Evolutionary conservation across 2,329 filamentous ascomycete genomes (phyloP).

Genomic region (Fusarium sacchari): DNA sequence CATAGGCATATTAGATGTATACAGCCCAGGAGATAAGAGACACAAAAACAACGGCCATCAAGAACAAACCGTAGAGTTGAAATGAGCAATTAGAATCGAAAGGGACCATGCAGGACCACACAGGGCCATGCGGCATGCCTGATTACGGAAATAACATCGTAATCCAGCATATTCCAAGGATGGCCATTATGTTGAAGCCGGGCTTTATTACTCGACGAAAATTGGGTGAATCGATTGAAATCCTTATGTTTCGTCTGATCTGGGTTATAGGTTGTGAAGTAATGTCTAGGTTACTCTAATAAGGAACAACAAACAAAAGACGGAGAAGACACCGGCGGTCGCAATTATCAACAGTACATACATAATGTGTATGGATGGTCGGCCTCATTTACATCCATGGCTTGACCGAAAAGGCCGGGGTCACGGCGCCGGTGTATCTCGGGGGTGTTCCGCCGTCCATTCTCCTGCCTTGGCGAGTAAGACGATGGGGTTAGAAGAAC

Average conservation of each 20-base stretch:
- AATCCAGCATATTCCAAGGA: background rate
- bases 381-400: slow-evolving; percentile 33
- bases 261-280: slow-evolving; percentile 27
- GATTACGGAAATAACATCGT: background rate
- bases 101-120: background rate
- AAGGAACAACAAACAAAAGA: slow-evolving; percentile 29
- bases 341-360: background rate
- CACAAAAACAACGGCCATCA: background rate
- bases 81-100: background rate
- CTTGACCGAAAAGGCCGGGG: slow-evolving; percentile 23
- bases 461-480: slow-evolving; percentile 22
- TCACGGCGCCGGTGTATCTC: slow-evolving; percentile 18
- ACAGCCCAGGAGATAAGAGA: background rate
- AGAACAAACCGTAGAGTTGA: background rate
- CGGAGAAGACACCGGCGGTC: slow-evolving; percentile 8
- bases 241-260: background rate
- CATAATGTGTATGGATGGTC: slow-evolving; percentile 11
- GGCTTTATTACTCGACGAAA: background rate
- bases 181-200: background rate
- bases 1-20: background rate
- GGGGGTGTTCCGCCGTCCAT: slow-evolving; percentile 26
- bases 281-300: slow-evolving; percentile 15
- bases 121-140: background rate
- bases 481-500: slow-evolving; percentile 10
- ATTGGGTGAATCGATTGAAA: background rate